Evolutionary conservation across 352 stramenopile species (phyloP).

Genomic region (Thalassiosira allenii): DNA sequence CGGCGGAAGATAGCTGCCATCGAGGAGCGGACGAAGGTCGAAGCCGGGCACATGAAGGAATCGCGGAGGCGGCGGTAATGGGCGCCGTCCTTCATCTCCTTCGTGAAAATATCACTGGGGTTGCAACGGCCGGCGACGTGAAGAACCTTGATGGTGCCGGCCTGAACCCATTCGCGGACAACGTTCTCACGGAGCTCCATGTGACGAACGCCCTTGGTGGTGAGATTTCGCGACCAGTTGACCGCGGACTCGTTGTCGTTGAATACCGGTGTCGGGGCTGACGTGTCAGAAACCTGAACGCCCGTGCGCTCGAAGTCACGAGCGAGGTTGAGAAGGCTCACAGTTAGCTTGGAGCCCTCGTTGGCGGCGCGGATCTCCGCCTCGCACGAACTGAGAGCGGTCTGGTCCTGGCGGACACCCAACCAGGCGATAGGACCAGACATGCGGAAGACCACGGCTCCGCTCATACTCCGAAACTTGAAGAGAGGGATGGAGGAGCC

Average conservation of each 20-base stretch:
- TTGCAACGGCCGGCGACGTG: conserved; percentile 36
- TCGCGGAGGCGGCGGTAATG: conserved; percentile 41
- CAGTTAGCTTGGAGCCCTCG: conserved; percentile 15
- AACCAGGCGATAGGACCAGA: conserved; percentile 41
- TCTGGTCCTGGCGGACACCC: conserved; percentile 31
- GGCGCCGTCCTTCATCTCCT: conserved; percentile 47
- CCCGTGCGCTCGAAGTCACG: not conserved
- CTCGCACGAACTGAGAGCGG: conserved; percentile 43
- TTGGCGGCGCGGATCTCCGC: conserved; percentile 47
- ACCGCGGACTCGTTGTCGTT: conserved; percentile 49
- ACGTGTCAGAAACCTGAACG: not conserved
- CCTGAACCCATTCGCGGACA: conserved; percentile 17
- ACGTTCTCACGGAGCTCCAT: conserved; percentile 35
- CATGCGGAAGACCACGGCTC: conserved; percentile 13
- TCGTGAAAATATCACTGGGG: conserved; percentile 46
- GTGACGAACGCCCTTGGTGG: conserved; percentile 21
- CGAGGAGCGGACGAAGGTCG: not conserved
- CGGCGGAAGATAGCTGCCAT: too few species aligned
- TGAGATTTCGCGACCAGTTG: conserved; percentile 19
- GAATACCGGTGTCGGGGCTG: conserved; percentile 7
- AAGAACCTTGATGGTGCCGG: not conserved
- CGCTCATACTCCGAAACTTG: conserved; percentile 36
- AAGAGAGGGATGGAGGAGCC: conserved; percentile 5
- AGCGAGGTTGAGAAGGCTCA: not conserved
- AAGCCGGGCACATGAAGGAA: conserved; percentile 29